Percentiles rank a stretch among this genome's conserved stretches.
These are phyloP conservation scores for Metarhizium robertsii DNA, from an alignment of 2,329 filamentous ascomycete genomes.

Conservation along the genomic window DNA sequence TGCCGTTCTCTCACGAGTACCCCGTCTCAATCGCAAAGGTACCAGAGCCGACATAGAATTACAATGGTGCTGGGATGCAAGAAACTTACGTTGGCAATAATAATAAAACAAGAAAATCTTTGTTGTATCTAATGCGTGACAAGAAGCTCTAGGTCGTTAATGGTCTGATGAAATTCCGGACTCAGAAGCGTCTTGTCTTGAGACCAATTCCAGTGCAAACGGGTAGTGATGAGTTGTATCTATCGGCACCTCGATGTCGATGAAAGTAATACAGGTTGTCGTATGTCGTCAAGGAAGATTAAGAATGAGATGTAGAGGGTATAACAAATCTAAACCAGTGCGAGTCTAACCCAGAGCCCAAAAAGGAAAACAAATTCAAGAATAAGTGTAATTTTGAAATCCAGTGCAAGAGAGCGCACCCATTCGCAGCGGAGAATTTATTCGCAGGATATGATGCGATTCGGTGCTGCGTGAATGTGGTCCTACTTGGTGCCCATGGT, in stretches of 20 bases:
- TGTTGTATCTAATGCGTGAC: slow-evolving; percentile 19
- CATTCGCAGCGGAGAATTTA: slow-evolving; percentile 16
- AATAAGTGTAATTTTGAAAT: slow-evolving; percentile 3
- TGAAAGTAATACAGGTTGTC: slow-evolving; percentile 11
- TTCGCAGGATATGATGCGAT: slow-evolving; percentile 1
- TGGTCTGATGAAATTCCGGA: background rate
- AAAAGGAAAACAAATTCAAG: slow-evolving; percentile 12
- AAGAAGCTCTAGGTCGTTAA: slow-evolving; percentile 19
- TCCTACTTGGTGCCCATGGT: slow-evolving; percentile 12
- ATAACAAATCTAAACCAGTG: slow-evolving; percentile 28
- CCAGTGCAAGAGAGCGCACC: slow-evolving; percentile 8
- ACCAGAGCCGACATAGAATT: no score
- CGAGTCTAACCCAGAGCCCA: slow-evolving; percentile 28
- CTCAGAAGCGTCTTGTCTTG: background rate
- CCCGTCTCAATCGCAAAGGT: background rate
- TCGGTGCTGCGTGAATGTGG: slow-evolving; percentile 8
- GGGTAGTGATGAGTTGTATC: background rate
- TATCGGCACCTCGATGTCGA: slow-evolving; percentile 12
- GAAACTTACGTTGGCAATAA: slow-evolving; percentile 1
- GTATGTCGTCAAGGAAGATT: slow-evolving; percentile 8
- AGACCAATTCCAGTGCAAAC: background rate
- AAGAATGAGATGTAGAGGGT: slow-evolving; percentile 12
- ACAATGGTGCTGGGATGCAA: background rate
- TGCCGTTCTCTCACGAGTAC: background rate
- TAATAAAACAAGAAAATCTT: slow-evolving; percentile 12